Base-by-base conservation (phyloP, 2,329 filamentous ascomycete genomes). In the Hypoxylon sp. region DNA sequence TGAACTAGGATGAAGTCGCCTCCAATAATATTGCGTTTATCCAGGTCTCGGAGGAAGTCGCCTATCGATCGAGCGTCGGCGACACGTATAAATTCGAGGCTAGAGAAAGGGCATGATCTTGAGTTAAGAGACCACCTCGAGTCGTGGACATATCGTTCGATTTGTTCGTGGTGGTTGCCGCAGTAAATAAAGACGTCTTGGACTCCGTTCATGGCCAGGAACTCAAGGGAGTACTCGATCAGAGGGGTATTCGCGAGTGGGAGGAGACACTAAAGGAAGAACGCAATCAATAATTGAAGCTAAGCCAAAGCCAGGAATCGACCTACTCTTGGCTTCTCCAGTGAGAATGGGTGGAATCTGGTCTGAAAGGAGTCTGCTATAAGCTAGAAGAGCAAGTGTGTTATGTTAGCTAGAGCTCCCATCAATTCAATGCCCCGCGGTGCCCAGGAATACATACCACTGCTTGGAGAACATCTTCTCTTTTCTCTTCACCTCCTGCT, bases 171-270 rank as follows among this genome's bases (percentile, higher is more conserved):
- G 79, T 98, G 94, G 29, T 93, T 90, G 67, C 93, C 93, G 74
- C 92, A 95, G 82, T 98, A 98, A 65, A 99, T 88, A 79, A 92
- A 97, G 59, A 98, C 92, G 72, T 98, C 93, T 74, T 96, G 90
- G n/a, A 98, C 94, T 64, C 94, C 94, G 65, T 96, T 94, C 86
- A 95, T 95, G 71, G 94, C 94, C 0, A 99, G 89, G 76, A 97
- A 98, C 78, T 98, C 94, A 75, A 98, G 90, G 3, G 95, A 98
- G 80, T 99, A 98, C 80, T 99, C 96, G 82, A 99, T 97, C 70
- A 99, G 85, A 37, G 96, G 95, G 1, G 91, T 94, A 80, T 98
- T 98, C 67, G 93, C 96, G 67, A 99, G 87, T 10, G 95, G 94
- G 6, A 99, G 86, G 32, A 99, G 91, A 83, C 96, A 98, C 93